Evolutionary conservation across 768 basidiomycete genomes (phyloP).

Genomic region (Pulveroboletus frians): DNA sequence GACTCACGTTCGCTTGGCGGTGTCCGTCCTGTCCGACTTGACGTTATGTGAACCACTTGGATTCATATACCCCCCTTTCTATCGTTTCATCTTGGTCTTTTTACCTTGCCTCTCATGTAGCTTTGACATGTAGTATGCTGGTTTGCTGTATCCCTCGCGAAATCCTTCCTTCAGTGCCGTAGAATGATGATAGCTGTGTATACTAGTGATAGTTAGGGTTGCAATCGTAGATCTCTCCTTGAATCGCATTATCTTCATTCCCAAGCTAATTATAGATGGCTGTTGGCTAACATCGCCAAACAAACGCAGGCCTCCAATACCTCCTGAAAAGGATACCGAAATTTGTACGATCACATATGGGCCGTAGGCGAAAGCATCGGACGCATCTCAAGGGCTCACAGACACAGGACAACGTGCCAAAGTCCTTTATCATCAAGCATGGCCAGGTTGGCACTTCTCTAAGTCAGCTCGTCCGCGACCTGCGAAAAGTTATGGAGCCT

Average conservation of each 20-base stretch:
- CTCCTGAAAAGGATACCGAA: slow-evolving; percentile 19
- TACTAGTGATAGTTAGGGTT: neutral
- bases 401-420: slow-evolving; percentile 50
- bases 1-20: slow-evolving; percentile 16
- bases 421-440: slow-evolving; percentile 96
- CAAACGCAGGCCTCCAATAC: slow-evolving; percentile 4
- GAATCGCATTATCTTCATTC: too few relatives aligned
- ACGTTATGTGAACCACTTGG: neutral
- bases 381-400: slow-evolving; percentile 67
- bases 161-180: slow-evolving; percentile 7
- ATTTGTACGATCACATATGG: slow-evolving; percentile 32
- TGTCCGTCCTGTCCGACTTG: neutral
- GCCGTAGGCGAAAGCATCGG: slow-evolving; percentile 69
- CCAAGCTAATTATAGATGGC: too few relatives aligned
- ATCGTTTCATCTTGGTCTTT: neutral
- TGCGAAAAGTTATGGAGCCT: slow-evolving; percentile 96
- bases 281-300: slow-evolving; percentile 24
- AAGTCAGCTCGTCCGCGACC: slow-evolving; percentile 84
- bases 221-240: neutral
- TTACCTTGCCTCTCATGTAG: slow-evolving; percentile 21
- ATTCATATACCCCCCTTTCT: slow-evolving; percentile 9
- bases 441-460: slow-evolving; percentile 87
- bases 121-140: slow-evolving; percentile 27
- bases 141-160: slow-evolving; percentile 27
- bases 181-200: slow-evolving; percentile 7